Evolutionary conservation across 1,284 basidiomycete species (phyloP).

Genomic region (Moniliophthora roreri): DNA sequence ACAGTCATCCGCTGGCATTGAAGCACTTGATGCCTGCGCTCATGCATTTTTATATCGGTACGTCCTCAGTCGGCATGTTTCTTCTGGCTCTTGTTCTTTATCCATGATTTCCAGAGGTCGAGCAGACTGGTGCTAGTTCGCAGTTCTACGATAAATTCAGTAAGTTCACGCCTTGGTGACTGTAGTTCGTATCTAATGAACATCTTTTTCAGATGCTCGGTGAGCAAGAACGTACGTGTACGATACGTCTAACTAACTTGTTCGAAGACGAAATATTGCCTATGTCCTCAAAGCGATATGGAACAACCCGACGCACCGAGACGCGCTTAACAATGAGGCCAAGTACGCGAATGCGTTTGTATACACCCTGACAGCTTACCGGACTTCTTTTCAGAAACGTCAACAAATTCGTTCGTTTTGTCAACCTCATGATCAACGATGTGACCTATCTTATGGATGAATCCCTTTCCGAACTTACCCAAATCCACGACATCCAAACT

Average conservation of each 20-base stretch:
- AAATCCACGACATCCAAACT: conserved; percentile 84
- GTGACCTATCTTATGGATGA: conserved; percentile 99
- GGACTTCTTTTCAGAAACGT: conserved; percentile 55
- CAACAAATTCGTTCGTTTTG: conserved; percentile 92
- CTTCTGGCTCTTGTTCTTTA: conserved; percentile 2
- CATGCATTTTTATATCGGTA: conserved; percentile 95
- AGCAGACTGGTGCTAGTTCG: conserved; percentile 94
- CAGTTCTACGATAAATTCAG: conserved; percentile 99
- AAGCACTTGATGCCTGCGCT: conserved; percentile 90
- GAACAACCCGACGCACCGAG: conserved; percentile 85
- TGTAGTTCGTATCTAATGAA: conserved; percentile 6
- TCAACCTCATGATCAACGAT: conserved; percentile 99
- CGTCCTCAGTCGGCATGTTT: conserved; percentile 19
- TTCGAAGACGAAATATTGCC: conserved; percentile 75
- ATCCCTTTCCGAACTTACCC: conserved; percentile 84
- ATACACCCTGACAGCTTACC: conserved; percentile 8
- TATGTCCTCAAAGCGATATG: conserved; percentile 86
- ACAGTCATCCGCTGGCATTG: conserved; percentile 83
- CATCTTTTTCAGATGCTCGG: conserved; percentile 53
- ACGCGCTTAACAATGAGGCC: conserved; percentile 79
- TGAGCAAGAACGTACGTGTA: conserved; percentile 21
- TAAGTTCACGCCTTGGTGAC: conserved; percentile 41
- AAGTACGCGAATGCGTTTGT: conserved; percentile 48
- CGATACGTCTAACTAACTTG: conserved; percentile 16
- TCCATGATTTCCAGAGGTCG: conserved; percentile 74